Percentiles rank a stretch among this genome's conserved stretches.
Evolutionary conservation across 75 land plant genomes (phyloP).

Genomic region (Selaginella moellendorffii): DNA sequence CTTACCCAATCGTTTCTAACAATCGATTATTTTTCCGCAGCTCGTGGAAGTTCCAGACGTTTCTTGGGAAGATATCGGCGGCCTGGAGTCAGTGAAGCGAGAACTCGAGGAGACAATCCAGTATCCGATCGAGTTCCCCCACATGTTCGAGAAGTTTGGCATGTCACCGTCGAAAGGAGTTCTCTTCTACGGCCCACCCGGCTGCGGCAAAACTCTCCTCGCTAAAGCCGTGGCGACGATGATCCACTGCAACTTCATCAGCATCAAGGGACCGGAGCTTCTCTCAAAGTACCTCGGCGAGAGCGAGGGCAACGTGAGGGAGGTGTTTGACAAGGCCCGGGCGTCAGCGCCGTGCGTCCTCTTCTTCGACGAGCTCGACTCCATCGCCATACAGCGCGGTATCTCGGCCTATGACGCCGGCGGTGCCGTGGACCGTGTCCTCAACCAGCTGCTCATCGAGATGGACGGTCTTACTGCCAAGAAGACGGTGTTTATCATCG

Average conservation of each 20-base stretch:
- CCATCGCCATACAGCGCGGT: not conserved
- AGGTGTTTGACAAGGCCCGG: conserved; percentile 10
- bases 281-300: conserved; percentile 4
- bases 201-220: not conserved
- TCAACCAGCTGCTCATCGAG: not conserved
- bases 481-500: conserved; percentile 9
- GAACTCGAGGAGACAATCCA: conserved; percentile 15
- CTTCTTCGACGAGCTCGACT: not conserved
- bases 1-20: not conserved
- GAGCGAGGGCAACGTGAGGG: conserved; percentile 4
- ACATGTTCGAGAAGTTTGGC: no score
- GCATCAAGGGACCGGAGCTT: conserved; percentile 4
- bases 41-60: conserved; percentile 16
- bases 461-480: conserved; percentile 11
- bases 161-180: no score
- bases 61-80: conserved; percentile 15
- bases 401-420: not conserved
- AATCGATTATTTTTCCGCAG: not conserved
- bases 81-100: conserved; percentile 11
- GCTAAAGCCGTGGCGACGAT: conserved; percentile 6
- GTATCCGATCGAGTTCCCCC: no score
- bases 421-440: conserved; percentile 4
- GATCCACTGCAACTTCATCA: not conserved
- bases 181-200: not conserved
- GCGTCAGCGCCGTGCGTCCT: conserved; percentile 6